Evolutionary conservation across 2,329 filamentous ascomycete genomes (phyloP), one percentile per base, ranked within the genome.

Genomic region (Pseudopithomyces maydicus): DNA sequence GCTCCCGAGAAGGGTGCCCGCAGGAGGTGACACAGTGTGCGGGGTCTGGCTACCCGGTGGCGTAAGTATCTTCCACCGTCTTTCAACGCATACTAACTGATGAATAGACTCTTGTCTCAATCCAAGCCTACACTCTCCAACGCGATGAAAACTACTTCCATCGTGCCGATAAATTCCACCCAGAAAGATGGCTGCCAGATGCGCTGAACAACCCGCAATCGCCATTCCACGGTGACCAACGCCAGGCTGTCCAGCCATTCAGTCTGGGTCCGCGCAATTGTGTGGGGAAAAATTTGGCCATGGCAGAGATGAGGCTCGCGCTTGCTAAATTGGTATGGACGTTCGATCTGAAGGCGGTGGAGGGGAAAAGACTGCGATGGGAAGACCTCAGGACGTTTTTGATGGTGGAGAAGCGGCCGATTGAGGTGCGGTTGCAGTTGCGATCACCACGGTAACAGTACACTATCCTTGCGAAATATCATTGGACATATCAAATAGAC

Each of bases 161-260:
- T n/a, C 6, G 44, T 17, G 36, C 50, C 20, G 4, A 20, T 3
- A 3, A 6, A n/a, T 55, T 55, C 41, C 22, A 38, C 17, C 56
- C 56, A 2, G 56, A 58, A 26, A 23, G 56, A 29, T 58, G 51
- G 52, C 47, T 58, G 3, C n/a, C 22, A 1, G 26, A 55, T 6
- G 49, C 51, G 2, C 11, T 11, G 3, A 33, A 12, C 6, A 17
- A 52, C 17, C 11, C 29, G 2, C 1, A 17, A 3, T 50, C 45
- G 3, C 42, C 54, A 14, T 74, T 67, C 39, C 49, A 23, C 1
- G 43, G 52, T 1, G 73, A 77, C 32, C 63, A 68, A 6, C 60
- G 58, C 17, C 63, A 66, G 10, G 59, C 51, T 7, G 15, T 54
- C 4, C 56, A 63, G 33, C 54, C 59, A 12, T 66, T 66, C 23